phyloP scores from a whole-genome alignment of 495 filamentous ascomycete genomes.

The Xylaria acuta region DNA sequence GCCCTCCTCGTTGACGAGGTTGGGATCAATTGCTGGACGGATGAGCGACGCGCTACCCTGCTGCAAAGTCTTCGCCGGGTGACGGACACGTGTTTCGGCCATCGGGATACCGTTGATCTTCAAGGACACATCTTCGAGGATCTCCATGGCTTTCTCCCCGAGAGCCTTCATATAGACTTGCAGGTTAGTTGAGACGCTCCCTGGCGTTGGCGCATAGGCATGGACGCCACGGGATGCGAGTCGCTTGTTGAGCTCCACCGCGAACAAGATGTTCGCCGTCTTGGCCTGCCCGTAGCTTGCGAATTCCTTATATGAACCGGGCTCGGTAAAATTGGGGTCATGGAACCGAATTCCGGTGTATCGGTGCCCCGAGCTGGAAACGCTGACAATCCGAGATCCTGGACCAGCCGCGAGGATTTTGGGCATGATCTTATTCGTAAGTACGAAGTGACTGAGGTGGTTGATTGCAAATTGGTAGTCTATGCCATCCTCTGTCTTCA shows the following conservation, averaged over 20 bases:
- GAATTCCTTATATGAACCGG: conserved; percentile 49
- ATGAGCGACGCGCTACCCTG: conserved; percentile 50
- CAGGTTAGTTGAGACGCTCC: conserved; percentile 46
- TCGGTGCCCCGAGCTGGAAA: conserved; percentile 51
- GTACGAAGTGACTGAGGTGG: conserved; percentile 65
- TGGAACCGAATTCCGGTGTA: conserved; percentile 52
- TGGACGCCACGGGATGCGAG: conserved; percentile 40
- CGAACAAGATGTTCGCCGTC: conserved; percentile 64
- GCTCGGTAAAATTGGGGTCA: conserved; percentile 57
- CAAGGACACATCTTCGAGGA: conserved; percentile 26
- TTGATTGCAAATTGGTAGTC: conserved; percentile 67
- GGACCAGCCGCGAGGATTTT: conserved; percentile 47
- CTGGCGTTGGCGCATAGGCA: conserved; percentile 54
- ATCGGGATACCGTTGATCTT: conserved; percentile 39
- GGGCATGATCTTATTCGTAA: conserved; percentile 61
- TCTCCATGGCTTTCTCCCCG: conserved; percentile 6
- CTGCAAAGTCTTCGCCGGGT: conserved; percentile 48
- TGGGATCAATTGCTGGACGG: conserved; percentile 52
- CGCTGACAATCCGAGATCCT: conserved; percentile 42
- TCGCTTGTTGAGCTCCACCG: conserved; percentile 55
- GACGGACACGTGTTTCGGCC: conserved; percentile 45
- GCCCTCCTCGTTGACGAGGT: conserved; percentile 37
- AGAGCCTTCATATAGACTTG: conserved; percentile 20
- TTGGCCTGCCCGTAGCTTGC: conserved; percentile 63
- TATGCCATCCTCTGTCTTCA: conserved; percentile 49